phyloP scores from a whole-genome alignment of 257 asterid species.

The Solanum rostratum region DNA sequence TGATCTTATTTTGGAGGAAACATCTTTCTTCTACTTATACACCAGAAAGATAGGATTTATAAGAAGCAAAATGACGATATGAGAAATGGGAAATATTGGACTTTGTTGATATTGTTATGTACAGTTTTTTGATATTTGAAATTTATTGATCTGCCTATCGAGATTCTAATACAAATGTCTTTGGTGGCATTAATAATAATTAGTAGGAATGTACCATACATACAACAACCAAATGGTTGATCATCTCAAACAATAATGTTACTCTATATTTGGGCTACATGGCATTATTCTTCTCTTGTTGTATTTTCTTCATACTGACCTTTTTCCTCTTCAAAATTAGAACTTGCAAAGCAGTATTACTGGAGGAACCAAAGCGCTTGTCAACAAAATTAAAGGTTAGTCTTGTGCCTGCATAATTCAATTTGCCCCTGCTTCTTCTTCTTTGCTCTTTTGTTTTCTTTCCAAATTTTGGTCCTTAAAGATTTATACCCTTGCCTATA shows the following conservation, averaged over 20 bases:
- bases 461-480: background rate
- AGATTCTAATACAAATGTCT: background rate
- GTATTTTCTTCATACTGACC: background rate
- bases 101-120: background rate
- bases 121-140: background rate
- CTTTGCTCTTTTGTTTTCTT: no score
- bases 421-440: background rate
- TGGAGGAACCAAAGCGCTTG: constrained; percentile 79
- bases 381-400: constrained; percentile 74
- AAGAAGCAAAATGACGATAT: background rate
- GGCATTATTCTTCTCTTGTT: background rate
- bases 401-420: background rate
- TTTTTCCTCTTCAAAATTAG: constrained; percentile 25
- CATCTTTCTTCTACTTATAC: background rate
- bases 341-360: constrained; percentile 45
- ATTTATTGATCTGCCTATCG: background rate
- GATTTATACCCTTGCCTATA: background rate
- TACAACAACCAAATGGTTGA: background rate
- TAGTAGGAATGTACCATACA: background rate
- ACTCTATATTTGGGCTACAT: background rate
- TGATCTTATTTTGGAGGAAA: background rate
- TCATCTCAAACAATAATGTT: background rate
- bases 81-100: background rate
- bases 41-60: background rate
- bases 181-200: background rate